phyloP scores from a whole-genome alignment of 1,139 yeast genomes.

The Saccharomyces hybrid region DNA sequence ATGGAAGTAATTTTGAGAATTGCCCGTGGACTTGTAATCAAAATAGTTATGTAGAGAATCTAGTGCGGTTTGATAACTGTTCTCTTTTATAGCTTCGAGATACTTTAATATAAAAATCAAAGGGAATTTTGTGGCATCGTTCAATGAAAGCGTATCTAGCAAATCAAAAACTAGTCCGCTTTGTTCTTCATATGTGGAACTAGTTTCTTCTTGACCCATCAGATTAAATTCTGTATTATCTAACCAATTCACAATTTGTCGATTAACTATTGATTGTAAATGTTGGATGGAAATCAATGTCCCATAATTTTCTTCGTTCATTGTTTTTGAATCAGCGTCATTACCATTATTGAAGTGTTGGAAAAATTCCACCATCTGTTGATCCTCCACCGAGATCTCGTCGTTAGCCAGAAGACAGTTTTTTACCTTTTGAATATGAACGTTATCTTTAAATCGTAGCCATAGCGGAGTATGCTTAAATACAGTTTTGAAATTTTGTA shows the following conservation, averaged over 20 bases:
- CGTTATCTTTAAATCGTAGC: neutral
- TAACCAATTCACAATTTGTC: conserved; percentile 6
- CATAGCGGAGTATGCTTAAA: neutral
- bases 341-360: neutral
- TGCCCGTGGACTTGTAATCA: conserved; percentile 69
- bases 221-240: neutral
- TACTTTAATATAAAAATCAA: conserved; percentile 59
- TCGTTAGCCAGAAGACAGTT: neutral
- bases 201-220: conserved; percentile 17
- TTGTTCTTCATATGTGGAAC: neutral
- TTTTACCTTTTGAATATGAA: neutral
- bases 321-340: neutral
- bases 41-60: conserved; percentile 71
- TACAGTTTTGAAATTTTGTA: conserved; percentile 6
- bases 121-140: conserved; percentile 51
- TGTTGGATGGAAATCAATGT: conserved; percentile 3
- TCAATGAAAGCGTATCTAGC: conserved; percentile 43
- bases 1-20: conserved; percentile 37
- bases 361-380: conserved; percentile 5
- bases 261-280: conserved; percentile 12
- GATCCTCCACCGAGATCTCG: conserved; percentile 1
- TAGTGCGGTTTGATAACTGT: conserved; percentile 69
- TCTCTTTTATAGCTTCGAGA: conserved; percentile 51
- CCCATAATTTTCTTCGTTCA: neutral
- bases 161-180: conserved; percentile 13